Conservation (phyloP, 805 yeast genomes). For the Saturnispora hagleri region DNA sequence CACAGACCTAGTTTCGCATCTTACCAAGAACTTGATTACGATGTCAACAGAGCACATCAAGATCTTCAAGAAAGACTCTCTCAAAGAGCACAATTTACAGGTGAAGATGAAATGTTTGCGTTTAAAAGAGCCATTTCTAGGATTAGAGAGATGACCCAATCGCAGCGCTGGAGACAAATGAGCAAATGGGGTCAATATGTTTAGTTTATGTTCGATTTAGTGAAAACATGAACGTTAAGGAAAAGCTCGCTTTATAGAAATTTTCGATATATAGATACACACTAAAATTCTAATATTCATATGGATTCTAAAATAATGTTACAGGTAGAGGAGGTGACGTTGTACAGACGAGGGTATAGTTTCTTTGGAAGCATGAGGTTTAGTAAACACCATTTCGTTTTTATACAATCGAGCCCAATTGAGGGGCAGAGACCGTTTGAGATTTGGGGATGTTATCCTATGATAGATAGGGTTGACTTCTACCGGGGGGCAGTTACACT, state of each 20-base stretch:
- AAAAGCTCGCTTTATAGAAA: neutral
- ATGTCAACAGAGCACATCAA: conserved; percentile 14
- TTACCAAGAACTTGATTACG: conserved; percentile 40
- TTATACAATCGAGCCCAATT: conserved; percentile 28
- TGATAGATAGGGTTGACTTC: conserved; percentile 55
- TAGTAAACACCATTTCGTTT: conserved; percentile 70
- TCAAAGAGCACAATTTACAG: conserved; percentile 51
- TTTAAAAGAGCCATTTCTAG: conserved; percentile 63
- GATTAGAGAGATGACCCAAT: conserved; percentile 33
- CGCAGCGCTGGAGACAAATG: conserved; percentile 37
- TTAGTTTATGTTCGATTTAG: neutral
- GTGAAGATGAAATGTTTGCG: conserved; percentile 71
- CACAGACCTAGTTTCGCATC: conserved; percentile 62
- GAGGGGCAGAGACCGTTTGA: conserved; percentile 37
- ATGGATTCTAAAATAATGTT: conserved; percentile 54
- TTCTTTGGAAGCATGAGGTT: conserved; percentile 55
- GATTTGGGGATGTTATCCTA: conserved; percentile 88
- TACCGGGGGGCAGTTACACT: conserved; percentile 42
- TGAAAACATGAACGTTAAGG: neutral
- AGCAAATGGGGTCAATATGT: conserved; percentile 23
- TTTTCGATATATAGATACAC: neutral
- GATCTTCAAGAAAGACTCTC: conserved; percentile 32
- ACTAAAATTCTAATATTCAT: neutral
- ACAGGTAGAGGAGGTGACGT: conserved; percentile 36
- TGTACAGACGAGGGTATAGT: conserved; percentile 49